Evolutionary conservation across 164 flowering plant genomes (phyloP), one percentile per base, ranked within the genome.

Genomic region (Liquidambar formosana): DNA sequence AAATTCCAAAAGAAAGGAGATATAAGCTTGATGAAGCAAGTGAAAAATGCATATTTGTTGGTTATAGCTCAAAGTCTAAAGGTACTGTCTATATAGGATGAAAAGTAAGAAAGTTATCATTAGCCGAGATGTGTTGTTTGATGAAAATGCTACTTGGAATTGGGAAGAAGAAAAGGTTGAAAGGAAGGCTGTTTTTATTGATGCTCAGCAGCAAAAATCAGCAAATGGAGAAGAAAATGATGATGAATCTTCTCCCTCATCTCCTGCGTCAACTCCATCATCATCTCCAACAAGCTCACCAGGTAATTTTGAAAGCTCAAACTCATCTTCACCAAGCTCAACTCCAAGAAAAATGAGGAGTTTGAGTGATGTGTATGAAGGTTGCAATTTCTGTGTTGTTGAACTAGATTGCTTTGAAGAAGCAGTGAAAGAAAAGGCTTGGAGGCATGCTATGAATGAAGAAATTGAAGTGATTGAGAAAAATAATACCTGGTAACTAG

Each of bases 401-500:
- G 47, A 60, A 60, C 57, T 22, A 18, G 22, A 52, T 8, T 12
- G 12, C 38, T 61, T 28, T 61, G 38, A 33, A 33, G 48, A 61
- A n/a, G 64, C 48, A 18, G 3, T 15, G 4, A 41, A 61, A 41
- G 49, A 61, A 2, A 12, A 61, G 18, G 41, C 14, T 4, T 61
- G 64, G 64, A 61, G 41, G 16, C 18, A 43, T n/a, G 23, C 48
- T 9, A 61, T 41, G 64, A 19, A 61, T 3, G 47, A 27, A 14
- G 64, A 61, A 43, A 61, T 61, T 61, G 47, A 61, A 33, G 22
- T 33, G 0, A 61, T 61, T 19, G 64, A 61, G 25, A 61, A 41
- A n/a, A 61, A 61, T 41, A 15, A 41, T 8, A 61, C 48, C 14
- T 61, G 64, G 47, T 22, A 67, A 25, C 26, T 66, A 4, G 69